Conservation (phyloP, 1,284 basidiomycete genomes). For the Ustilago curta region DNA sequence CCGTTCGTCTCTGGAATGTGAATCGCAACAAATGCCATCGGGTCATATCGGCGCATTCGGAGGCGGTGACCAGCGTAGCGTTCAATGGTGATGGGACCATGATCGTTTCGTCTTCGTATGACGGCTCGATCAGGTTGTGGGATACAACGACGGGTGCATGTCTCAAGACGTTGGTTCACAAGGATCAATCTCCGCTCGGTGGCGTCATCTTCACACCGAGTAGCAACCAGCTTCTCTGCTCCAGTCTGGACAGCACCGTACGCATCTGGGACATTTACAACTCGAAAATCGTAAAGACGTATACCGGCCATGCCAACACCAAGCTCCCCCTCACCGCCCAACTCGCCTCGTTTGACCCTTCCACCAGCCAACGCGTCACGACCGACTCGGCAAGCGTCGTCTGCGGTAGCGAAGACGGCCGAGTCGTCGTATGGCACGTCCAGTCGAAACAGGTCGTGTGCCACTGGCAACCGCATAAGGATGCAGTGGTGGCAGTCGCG, state of each 20-base stretch:
- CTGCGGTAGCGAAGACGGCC: constrained; percentile 89
- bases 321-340: constrained; percentile 74
- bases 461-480: constrained; percentile 82
- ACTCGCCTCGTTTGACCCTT: constrained; percentile 34
- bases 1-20: constrained; percentile 95
- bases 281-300: constrained; percentile 93
- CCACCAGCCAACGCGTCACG: not conserved
- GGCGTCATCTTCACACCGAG: constrained; percentile 91
- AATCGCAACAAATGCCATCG: constrained; percentile 72
- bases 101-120: constrained; percentile 92
- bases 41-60: constrained; percentile 85
- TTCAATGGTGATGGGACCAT: constrained; percentile 96
- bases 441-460: constrained; percentile 83
- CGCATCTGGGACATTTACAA: constrained; percentile 93
- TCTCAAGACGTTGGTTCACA: constrained; percentile 94
- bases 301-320: constrained; percentile 82
- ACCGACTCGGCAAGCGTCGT: constrained; percentile 72
- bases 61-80: constrained; percentile 90
- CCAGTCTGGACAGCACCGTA: constrained; percentile 91
- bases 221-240: constrained; percentile 85
- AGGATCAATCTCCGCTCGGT: constrained; percentile 91
- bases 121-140: constrained; percentile 88
- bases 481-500: constrained; percentile 37
- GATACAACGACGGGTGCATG: constrained; percentile 96
- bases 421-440: constrained; percentile 89